Conservation (phyloP, 257 asterid species). For the Solanum acaule region DNA sequence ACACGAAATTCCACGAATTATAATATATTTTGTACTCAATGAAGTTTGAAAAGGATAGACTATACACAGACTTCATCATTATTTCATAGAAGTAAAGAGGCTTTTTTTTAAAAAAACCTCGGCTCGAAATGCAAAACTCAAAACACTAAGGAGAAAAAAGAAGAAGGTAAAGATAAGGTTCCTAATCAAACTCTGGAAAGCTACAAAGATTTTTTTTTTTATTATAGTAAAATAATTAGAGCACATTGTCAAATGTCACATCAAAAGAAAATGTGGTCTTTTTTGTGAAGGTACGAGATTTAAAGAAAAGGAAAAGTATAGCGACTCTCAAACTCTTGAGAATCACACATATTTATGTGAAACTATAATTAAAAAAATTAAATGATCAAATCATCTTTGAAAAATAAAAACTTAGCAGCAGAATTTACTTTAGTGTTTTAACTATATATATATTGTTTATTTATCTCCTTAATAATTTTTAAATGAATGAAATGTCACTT, state of each 20-base stretch:
- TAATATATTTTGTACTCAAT: too few species aligned
- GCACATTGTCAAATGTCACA: background rate
- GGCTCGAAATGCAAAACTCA: background rate
- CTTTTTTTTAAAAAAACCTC: fast-evolving
- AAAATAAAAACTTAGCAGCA: too few species aligned
- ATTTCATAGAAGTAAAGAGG: too few species aligned
- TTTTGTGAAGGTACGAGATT: background rate
- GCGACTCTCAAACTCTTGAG: background rate
- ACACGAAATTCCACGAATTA: too few species aligned
- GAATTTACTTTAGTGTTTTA: too few species aligned
- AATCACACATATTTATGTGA: background rate
- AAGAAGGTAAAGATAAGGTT: background rate
- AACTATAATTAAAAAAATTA: too few species aligned
- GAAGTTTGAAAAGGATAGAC: too few species aligned
- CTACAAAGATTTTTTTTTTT: background rate
- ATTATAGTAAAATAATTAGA: background rate
- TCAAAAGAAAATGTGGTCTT: background rate
- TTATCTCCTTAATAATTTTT: too few species aligned
- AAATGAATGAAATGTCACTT: too few species aligned
- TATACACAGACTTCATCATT: too few species aligned
- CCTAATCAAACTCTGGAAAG: background rate
- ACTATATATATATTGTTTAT: too few species aligned
- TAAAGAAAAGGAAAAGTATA: background rate
- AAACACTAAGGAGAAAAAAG: background rate
- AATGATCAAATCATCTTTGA: too few species aligned